Conservation (phyloP, 2,329 filamentous ascomycete species). For the Akanthomyces muscarius region DNA sequence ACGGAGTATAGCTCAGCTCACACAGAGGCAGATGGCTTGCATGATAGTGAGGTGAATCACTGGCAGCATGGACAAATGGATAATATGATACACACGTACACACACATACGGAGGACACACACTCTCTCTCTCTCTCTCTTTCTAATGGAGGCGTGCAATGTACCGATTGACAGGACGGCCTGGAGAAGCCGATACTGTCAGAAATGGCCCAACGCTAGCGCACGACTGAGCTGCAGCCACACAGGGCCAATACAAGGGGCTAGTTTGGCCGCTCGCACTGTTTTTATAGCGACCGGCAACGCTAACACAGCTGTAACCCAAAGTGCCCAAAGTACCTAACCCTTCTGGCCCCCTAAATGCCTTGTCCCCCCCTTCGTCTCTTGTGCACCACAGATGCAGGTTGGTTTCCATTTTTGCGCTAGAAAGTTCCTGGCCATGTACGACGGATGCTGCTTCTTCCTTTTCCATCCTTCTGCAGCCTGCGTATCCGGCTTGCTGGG, state of each 20-base stretch:
- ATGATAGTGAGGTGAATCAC: no score
- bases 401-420: neutral
- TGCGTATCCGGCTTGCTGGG: constrained; percentile 18
- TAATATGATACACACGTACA: neutral
- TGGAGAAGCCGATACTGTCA: neutral
- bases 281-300: neutral
- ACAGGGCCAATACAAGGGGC: neutral
- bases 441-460: neutral
- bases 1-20: neutral
- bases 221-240: neutral
- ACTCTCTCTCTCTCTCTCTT: no score
- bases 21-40: neutral
- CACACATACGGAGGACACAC: neutral
- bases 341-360: neutral
- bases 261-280: neutral
- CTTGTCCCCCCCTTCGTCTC: neutral
- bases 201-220: neutral
- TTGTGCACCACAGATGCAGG: neutral
- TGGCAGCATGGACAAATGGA: no score
- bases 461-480: neutral
- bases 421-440: neutral
- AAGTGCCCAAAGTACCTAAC: neutral
- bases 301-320: neutral
- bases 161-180: neutral
- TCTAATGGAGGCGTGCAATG: neutral